A percentile compares a stretch with the other conserved stretches of the same genome.
Conservation (phyloP, 2,329 filamentous ascomycete species). For the Shiraia sp. region DNA sequence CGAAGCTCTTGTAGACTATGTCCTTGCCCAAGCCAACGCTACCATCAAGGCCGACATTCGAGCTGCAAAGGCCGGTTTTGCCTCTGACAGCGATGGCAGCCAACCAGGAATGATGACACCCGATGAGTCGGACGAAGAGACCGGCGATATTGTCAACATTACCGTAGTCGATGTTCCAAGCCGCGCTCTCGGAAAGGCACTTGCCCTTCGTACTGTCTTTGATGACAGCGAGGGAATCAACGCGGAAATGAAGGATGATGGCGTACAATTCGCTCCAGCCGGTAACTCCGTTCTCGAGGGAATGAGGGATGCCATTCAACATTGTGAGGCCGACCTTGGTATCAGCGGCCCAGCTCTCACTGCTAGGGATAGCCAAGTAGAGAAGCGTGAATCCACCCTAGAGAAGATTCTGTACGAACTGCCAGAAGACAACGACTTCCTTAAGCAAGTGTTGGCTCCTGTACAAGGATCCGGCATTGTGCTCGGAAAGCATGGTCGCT, state of each 20-base stretch:
- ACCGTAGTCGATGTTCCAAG: conserved; percentile 86
- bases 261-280: conserved; percentile 72
- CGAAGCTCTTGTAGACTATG: conserved; percentile 93
- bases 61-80: conserved; percentile 66
- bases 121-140: conserved; percentile 69
- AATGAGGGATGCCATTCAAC: conserved; percentile 79
- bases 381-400: conserved; percentile 79
- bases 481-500: conserved; percentile 74
- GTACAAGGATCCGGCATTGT: conserved; percentile 76
- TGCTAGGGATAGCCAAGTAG: conserved; percentile 76
- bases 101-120: conserved; percentile 65
- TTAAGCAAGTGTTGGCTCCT: conserved; percentile 82
- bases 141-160: conserved; percentile 82
- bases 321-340: conserved; percentile 78
- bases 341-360: conserved; percentile 69
- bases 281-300: conserved; percentile 85
- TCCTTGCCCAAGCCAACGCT: conserved; percentile 84
- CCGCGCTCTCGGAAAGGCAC: conserved; percentile 78
- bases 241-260: conserved; percentile 94
- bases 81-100: conserved; percentile 62
- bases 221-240: conserved; percentile 94
- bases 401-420: conserved; percentile 85
- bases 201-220: conserved; percentile 88
- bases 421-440: conserved; percentile 80
- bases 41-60: conserved; percentile 78